Evolutionary conservation across 2,329 filamentous ascomycete genomes (phyloP).

Genomic region (Blastomyces percursus): DNA sequence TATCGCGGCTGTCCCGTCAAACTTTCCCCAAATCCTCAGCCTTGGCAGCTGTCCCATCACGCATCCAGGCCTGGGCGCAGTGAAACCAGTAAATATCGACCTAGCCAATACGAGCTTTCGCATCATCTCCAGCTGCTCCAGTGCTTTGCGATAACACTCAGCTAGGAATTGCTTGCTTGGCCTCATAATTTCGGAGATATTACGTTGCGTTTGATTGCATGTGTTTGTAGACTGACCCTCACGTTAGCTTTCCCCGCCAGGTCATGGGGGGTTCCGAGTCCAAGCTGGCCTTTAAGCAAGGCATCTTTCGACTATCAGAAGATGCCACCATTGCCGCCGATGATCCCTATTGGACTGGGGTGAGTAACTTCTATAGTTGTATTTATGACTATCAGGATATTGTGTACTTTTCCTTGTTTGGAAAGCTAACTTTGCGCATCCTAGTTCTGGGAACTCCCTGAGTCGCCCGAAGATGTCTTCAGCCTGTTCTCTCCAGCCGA

Average conservation of each 20-base stretch:
- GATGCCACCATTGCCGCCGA: conserved; percentile 76
- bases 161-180: neutral
- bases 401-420: neutral
- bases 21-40: neutral
- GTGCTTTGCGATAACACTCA: neutral
- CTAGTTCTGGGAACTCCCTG: conserved; percentile 94
- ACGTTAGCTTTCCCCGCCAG: conserved; percentile 13
- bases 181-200: neutral
- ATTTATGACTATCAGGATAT: neutral
- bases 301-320: conserved; percentile 93
- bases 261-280: conserved; percentile 95
- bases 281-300: conserved; percentile 97
- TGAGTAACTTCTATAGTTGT: conserved; percentile 37
- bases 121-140: neutral
- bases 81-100: neutral
- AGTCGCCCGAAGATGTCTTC: conserved; percentile 92
- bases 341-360: conserved; percentile 86
- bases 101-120: neutral
- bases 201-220: neutral
- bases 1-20: neutral
- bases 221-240: neutral
- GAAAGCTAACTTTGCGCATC: conserved; percentile 2
- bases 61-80: neutral
- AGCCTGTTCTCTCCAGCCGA: conserved; percentile 84
- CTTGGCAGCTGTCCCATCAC: neutral